Percentiles rank a stretch among this genome's conserved stretches.
These are phyloP conservation scores for Canavalia gladiata DNA, from an alignment of 306 rosid genomes.

Conservation along the genomic window DNA sequence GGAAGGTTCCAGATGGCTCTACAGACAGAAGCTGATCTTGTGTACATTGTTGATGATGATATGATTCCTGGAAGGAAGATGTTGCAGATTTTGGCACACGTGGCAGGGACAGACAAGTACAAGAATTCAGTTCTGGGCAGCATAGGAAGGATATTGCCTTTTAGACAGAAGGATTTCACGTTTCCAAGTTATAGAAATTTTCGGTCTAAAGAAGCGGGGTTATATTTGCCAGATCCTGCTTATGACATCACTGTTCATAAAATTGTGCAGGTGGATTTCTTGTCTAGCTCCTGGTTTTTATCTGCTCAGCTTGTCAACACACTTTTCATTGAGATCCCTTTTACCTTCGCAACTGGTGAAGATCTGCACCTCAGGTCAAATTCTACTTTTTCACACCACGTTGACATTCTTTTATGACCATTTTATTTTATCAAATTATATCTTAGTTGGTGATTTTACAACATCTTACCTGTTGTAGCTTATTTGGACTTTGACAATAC, in stretches of 20 bases:
- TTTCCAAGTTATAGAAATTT: constrained; percentile 95
- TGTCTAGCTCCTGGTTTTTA: constrained; percentile 96
- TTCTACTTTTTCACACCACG: constrained; percentile 26
- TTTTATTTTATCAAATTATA: no score
- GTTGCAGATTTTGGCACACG: constrained; percentile 92
- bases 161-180: constrained; percentile 89
- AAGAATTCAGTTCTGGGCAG: constrained; percentile 89
- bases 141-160: constrained; percentile 92
- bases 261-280: constrained; percentile 96
- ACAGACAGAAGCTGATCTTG: constrained; percentile 91
- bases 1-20: constrained; percentile 97
- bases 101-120: constrained; percentile 84
- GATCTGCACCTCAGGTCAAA: constrained; percentile 88
- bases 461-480: background rate
- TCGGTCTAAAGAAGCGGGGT: constrained; percentile 90
- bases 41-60: constrained; percentile 87
- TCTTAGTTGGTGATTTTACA: no score
- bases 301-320: constrained; percentile 85
- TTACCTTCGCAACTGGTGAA: constrained; percentile 96
- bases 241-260: constrained; percentile 84
- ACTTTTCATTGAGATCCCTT: constrained; percentile 85
- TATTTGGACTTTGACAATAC: constrained; percentile 33
- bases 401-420: background rate
- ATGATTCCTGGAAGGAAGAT: constrained; percentile 95
- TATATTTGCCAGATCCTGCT: constrained; percentile 98